A percentile compares a stretch with the other conserved stretches of the same genome.
Evolutionary conservation across 495 filamentous ascomycete species (phyloP).

Genomic region (Neurospora sp.): DNA sequence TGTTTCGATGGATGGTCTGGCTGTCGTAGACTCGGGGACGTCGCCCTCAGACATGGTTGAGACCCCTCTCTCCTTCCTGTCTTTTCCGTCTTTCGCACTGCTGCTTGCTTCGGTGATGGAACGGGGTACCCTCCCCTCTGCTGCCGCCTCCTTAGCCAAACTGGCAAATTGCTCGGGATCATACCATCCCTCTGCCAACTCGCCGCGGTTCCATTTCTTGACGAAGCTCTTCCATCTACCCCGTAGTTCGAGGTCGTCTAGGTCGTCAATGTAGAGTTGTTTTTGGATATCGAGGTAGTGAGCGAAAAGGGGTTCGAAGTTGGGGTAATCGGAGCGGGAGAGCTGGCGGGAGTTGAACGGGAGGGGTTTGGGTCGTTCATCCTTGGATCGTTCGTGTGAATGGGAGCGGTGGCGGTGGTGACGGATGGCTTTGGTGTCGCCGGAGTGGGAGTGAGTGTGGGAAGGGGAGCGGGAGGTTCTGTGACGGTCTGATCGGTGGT

Average conservation of each 20-base stretch:
- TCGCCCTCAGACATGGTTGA: not conserved
- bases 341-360: constrained; percentile 59
- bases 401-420: constrained; percentile 2
- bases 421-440: not conserved
- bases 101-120: not conserved
- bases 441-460: constrained; percentile 11
- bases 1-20: not conserved
- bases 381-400: not conserved
- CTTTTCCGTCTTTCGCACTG: not conserved
- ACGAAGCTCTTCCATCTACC: constrained; percentile 94
- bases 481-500: constrained; percentile 4
- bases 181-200: constrained; percentile 92
- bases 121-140: not conserved
- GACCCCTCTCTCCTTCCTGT: not conserved
- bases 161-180: constrained; percentile 55
- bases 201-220: constrained; percentile 87
- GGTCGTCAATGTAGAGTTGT: constrained; percentile 47
- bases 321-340: constrained; percentile 51
- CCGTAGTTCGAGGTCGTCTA: constrained; percentile 59
- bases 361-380: constrained; percentile 27
- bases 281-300: constrained; percentile 91
- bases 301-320: constrained; percentile 64
- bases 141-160: constrained; percentile 16
- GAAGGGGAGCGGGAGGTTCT: not conserved
- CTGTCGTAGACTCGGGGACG: not conserved